These are phyloP conservation scores for Dichomitus squalens DNA, from an alignment of 1,284 basidiomycete species.

Conservation along the genomic window DNA sequence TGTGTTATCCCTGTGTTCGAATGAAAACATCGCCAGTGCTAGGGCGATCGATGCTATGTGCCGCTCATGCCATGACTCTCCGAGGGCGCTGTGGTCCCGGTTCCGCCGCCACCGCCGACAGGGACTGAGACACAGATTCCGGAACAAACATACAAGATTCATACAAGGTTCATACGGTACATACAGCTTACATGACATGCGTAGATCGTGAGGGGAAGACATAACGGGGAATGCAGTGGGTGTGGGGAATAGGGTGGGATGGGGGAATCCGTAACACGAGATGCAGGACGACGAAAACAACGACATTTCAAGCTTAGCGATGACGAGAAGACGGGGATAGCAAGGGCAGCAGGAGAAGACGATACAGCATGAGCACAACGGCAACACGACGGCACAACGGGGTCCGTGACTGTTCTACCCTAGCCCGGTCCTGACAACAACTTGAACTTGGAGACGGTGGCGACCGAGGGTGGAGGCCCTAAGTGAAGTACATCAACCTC, in stretches of 20 bases:
- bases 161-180: constrained; percentile 4
- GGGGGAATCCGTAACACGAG: neutral
- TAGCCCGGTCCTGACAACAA: neutral
- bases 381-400: neutral
- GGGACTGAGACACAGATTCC: neutral
- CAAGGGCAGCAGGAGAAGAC: neutral
- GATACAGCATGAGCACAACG: neutral
- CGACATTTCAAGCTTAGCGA: neutral
- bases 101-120: neutral
- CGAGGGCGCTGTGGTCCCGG: neutral
- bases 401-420: neutral
- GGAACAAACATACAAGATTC: constrained; percentile 3
- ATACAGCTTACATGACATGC: neutral
- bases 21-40: neutral
- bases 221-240: neutral
- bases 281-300: neutral
- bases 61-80: neutral
- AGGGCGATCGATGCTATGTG: constrained; percentile 1
- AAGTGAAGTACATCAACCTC: constrained; percentile 69
- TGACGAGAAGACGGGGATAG: neutral
- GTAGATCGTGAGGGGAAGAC: neutral
- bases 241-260: neutral
- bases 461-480: constrained; percentile 5
- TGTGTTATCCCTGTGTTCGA: neutral
- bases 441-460: too few relatives aligned